A percentile compares a stretch with the other conserved stretches of the same genome.
These are phyloP conservation scores for Dictyostelium firmibasis DNA, from an alignment of 78 protist species.

Conservation along the genomic window DNA sequence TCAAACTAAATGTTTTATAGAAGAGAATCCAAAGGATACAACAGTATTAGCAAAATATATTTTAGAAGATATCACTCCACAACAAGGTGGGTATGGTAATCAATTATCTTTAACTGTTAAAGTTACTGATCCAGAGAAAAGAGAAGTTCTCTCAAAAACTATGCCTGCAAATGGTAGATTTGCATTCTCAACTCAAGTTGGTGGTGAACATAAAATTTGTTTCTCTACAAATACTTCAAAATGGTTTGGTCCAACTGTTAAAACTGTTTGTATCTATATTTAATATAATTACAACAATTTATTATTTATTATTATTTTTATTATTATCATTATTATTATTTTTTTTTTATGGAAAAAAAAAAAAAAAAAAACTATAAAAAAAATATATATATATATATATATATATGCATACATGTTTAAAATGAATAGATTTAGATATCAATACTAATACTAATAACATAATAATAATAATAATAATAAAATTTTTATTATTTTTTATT, in stretches of 20 bases:
- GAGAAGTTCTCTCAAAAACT: constrained; percentile 26
- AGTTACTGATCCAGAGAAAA: constrained; percentile 65
- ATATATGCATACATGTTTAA: too few relatives aligned
- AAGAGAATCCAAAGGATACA: constrained; percentile 74
- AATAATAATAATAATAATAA: not conserved
- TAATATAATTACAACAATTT: too few relatives aligned
- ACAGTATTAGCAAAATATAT: constrained; percentile 38
- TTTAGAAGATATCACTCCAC: constrained; percentile 68
- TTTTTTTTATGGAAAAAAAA: too few relatives aligned
- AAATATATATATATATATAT: not conserved
- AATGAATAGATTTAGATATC: too few relatives aligned
- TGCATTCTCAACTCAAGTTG: constrained; percentile 67
- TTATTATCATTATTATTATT: too few relatives aligned
- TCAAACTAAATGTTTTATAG: constrained; percentile 67
- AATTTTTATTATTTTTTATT: too few relatives aligned
- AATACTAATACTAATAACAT: too few relatives aligned
- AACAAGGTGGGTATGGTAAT: not conserved
- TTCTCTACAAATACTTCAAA: constrained; percentile 58
- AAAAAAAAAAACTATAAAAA: too few relatives aligned
- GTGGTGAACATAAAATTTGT: constrained; percentile 78
- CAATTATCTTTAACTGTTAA: constrained; percentile 44
- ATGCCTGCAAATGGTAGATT: constrained; percentile 58
- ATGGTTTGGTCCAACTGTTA: constrained; percentile 81
- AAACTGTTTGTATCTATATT: constrained; percentile 49
- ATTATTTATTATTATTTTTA: too few relatives aligned